Evolutionary conservation across 1,284 basidiomycete genomes (phyloP), one percentile per base, ranked within the genome.

Genomic region (Papiliotrema nemorosa): DNA sequence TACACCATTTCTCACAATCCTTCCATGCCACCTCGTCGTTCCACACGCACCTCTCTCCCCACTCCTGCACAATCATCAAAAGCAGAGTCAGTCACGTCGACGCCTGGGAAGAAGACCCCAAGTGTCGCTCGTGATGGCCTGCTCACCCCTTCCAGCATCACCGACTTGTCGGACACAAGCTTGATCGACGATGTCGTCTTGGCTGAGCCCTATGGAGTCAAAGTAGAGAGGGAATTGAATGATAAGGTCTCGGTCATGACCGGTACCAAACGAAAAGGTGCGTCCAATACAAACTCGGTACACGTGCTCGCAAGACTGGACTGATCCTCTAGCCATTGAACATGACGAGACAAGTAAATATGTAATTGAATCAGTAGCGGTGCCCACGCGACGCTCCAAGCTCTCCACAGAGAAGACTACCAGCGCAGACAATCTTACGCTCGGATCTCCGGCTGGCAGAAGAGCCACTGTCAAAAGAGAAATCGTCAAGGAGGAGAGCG

Each of bases 341-440:
- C 29, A 31, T 7, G 14, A 31, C 29, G n/a, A 1, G 26, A n/a
- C 22, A 7, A 18, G 14, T 16, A 37, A 21, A 41, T 57, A 57
- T 31, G 41, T 48, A 3, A 38, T 70, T n/a, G 68, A 66, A 5
- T 58, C 53, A 14, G 57, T 66, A 13, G 44, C 54, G 5, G 29
- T 67, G 0, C 63, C 68, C 7, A 31, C 51, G 7, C 50, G 62
- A 37, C 47, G 61, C 20, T 69, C 68, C 9, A 62, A 62, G 50
- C 55, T 70, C n/a, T 55, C 60, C 6, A 44, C 54, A 7, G 67
- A 67, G 34, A 65, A 69, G 53, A 70, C 70, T 5, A 54, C 50
- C 5, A 67, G 65, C 35, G 53, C 55, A 2, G 69, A 72, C 41
- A 70, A 72, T 41, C 50, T 69, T 38, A 71, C 69, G 1, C 63